Evolutionary conservation across 805 yeast genomes (phyloP), one percentile per base, ranked within the genome.

Genomic region (Teunomyces kruisii): DNA sequence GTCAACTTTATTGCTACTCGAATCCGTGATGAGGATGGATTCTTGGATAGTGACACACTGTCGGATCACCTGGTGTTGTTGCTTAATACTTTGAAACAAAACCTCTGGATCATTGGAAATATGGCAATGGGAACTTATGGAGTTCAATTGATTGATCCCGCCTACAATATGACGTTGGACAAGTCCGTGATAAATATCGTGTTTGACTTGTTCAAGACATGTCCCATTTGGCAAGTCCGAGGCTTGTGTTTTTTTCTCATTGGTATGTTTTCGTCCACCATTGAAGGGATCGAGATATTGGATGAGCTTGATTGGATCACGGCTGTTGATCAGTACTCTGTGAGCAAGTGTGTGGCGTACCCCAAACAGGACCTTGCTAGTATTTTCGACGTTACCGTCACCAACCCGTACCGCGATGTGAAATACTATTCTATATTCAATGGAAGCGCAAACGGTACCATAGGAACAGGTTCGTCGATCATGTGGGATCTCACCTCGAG

Each of bases 21-120:
- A 22, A 39, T 49, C 26, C 43, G 35, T 9, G 26, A 30, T 44
- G 58, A 24, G 46, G 61, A 46, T 28, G 61, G 35, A 1, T 39
- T 31, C 13, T 16, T 26, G 44, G 66, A 47, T 51, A 57, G 49
- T 24, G 54, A 55, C 8, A 46, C 50, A 8, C 43, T 45, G 16
- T 44, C 42, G 9, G 59, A 58, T 71, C 72, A 6, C 64, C 65
- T 14, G 47, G 70, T 14, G 28, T 68, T 7, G 14, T 42, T 52
- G 12, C 32, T 51, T 13, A 43, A 40, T n/a, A 43, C 40, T 4
- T 62, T 92, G 19, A 88, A 88, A 57, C 87, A 91, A 9, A 79
- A 85, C 28, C 55, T 92, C 29, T 92, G 97, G 97, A 83, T 95
- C 1, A 72, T 88, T 28, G 97, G 97, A 0, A 83, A 84, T 55